Conservation (phyloP, 345 rosid species). For the Anastatica hierochuntica region DNA sequence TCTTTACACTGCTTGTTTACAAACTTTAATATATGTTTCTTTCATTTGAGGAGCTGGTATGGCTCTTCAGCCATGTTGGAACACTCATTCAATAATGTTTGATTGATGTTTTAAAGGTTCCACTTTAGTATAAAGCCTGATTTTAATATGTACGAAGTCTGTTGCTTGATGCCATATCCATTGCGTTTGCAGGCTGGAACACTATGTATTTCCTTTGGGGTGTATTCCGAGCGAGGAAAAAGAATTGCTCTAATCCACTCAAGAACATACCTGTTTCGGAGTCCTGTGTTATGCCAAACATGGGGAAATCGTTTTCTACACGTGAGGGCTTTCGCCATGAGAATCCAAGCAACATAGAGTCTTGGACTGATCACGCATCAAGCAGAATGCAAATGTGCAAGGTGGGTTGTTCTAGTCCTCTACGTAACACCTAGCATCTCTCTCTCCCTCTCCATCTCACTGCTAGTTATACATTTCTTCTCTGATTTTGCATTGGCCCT, state of each 20-base stretch:
- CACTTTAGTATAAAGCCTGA: background rate
- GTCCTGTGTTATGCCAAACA: constrained; percentile 14
- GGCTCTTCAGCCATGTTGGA: background rate
- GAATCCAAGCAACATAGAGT: constrained; percentile 24
- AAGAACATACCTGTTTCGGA: constrained; percentile 25
- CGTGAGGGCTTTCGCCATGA: constrained; percentile 25
- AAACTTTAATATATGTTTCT: background rate
- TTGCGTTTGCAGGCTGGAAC: constrained; percentile 72
- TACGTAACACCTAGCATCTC: background rate
- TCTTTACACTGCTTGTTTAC: constrained; percentile 7
- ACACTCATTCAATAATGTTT: background rate
- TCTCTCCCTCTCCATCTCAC: background rate
- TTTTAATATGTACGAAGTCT: background rate
- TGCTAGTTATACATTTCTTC: constrained; percentile 11
- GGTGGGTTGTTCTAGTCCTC: constrained; percentile 23
- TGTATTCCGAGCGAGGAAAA: constrained; percentile 57
- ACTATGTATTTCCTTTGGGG: constrained; percentile 82
- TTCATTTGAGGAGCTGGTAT: constrained; percentile 1
- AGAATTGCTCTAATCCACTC: constrained; percentile 28
- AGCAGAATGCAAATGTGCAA: constrained; percentile 11
- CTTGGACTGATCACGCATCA: background rate
- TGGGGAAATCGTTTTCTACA: constrained; percentile 25
- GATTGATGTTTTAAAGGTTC: background rate
- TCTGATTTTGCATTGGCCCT: background rate
- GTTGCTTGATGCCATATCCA: constrained; percentile 1